phyloP scores from a whole-genome alignment of 805 yeast genomes.

The Danielozyma ontarioensis region DNA sequence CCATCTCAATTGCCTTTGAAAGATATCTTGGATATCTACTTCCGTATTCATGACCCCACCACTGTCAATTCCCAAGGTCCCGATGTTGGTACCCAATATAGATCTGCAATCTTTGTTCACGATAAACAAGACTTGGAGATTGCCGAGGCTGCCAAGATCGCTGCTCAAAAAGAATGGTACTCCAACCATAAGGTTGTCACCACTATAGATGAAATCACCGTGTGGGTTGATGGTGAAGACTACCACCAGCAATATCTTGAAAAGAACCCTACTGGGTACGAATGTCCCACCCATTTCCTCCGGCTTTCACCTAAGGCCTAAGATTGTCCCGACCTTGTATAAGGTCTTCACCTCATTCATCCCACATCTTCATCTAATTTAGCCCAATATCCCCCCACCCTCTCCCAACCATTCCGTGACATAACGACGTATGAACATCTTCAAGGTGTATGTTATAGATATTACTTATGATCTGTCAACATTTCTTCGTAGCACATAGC shows the following conservation, averaged over 20 bases:
- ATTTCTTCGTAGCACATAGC: too few relatives aligned
- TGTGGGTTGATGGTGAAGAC: constrained; percentile 91
- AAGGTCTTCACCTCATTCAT: too few relatives aligned
- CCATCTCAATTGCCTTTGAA: constrained; percentile 55
- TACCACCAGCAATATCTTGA: constrained; percentile 83
- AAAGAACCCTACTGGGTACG: constrained; percentile 81
- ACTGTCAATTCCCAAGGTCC: constrained; percentile 79
- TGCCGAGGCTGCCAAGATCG: constrained; percentile 43
- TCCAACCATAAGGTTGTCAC: constrained; percentile 68
- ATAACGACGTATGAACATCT: too few relatives aligned
- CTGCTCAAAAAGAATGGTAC: constrained; percentile 70
- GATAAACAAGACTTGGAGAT: constrained; percentile 42
- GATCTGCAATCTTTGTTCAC: constrained; percentile 74
- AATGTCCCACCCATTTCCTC: constrained; percentile 83
- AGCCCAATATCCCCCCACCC: too few relatives aligned
- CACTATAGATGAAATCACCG: constrained; percentile 56
- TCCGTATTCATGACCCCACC: constrained; percentile 93
- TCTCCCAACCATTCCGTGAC: too few relatives aligned
- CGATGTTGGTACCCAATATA: constrained; percentile 84
- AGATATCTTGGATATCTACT: constrained; percentile 76
- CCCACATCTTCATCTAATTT: too few relatives aligned
- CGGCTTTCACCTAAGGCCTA: constrained; percentile 54
- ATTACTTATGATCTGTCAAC: too few relatives aligned
- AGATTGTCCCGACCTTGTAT: too few relatives aligned
- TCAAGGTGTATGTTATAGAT: too few relatives aligned